Evolutionary conservation across 2,329 filamentous ascomycete species (phyloP), one percentile per base, ranked within the genome.

Genomic region (Helicocarpus griseus): DNA sequence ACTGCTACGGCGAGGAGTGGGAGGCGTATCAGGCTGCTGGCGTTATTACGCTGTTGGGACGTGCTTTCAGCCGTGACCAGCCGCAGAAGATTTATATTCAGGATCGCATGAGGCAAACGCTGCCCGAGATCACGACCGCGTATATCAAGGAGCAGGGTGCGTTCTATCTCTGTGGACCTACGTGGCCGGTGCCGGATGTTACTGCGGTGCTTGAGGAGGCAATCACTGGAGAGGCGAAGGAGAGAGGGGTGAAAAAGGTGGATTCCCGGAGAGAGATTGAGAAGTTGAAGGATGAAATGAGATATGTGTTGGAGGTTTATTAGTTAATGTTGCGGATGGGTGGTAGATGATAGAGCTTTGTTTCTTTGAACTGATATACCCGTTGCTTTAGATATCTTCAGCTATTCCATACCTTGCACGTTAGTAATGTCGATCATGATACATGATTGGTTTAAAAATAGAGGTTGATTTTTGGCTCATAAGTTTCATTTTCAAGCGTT

Each of bases 61-160:
- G 88, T 48, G 93, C 93, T 40, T 98, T 98, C 78, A 95, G 88
- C 53, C 86, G 93, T 67, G 93, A 98, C 67, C 93, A 98, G 78
- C 86, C 88, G 14, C 79, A 96, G 75, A 98, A 98, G 83, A 95
- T 98, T 58, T 98, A 98, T 73, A 98, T 98, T 65, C 93, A 98
- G 76, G 93, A 98, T 69, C 82, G 90, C 59, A 98, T 98, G 93
- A 79, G 93, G 53, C 79, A 97, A 79, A 89, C 85, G 0, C 73
- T 97, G 54, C 73, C 76, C 41, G 84, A 93, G 56, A 94, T 98
- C 57, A 79, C 89, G 53, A 76, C 89, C 70, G 86, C 89, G 0
- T 97, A 97, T 69, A 81, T 96, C 58, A 76, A 83, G 63, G 82
- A 96, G 59, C 85, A 93, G 61, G 93, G 93, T 52, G 85, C 86